A percentile compares a stretch with the other conserved stretches of the same genome.
Conservation (phyloP, 116 monocot genomes). For the Dioscorea cayenensis region DNA sequence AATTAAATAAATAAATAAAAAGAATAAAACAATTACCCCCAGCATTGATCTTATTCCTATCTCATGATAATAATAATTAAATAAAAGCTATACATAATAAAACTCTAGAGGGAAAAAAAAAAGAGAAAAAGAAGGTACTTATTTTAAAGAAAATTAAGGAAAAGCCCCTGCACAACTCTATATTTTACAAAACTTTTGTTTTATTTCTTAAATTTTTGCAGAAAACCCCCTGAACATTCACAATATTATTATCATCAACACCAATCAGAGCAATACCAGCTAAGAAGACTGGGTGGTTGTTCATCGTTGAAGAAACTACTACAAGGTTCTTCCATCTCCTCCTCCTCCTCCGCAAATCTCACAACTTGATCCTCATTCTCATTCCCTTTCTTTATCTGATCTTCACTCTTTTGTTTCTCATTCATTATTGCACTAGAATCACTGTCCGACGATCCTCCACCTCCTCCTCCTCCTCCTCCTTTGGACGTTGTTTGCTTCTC, state of each 20-base stretch:
- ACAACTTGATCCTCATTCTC: constrained; percentile 20
- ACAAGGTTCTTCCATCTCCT: constrained; percentile 34
- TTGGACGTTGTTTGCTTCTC: background rate
- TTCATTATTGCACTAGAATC: constrained; percentile 57
- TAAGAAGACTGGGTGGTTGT: constrained; percentile 28
- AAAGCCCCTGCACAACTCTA: background rate
- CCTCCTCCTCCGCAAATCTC: constrained; percentile 24
- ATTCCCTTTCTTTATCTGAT: constrained; percentile 13
- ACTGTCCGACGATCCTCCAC: constrained; percentile 47
- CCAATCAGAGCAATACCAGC: constrained; percentile 49
- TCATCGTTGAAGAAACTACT: constrained; percentile 61
- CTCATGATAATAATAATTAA: no score
- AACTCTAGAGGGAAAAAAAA: no score
- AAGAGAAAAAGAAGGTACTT: no score
- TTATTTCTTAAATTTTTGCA: background rate
- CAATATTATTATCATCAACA: constrained; percentile 5
- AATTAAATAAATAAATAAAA: background rate
- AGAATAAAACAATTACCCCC: background rate
- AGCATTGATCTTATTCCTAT: no score
- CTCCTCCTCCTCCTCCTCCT: constrained; percentile 20
- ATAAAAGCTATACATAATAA: no score
- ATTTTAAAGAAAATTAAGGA: no score
- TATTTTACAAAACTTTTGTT: background rate
- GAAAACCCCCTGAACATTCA: background rate
- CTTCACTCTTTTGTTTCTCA: constrained; percentile 17